phyloP scores from a whole-genome alignment of 768 basidiomycete species.

The Paxillus rubicundulus region DNA sequence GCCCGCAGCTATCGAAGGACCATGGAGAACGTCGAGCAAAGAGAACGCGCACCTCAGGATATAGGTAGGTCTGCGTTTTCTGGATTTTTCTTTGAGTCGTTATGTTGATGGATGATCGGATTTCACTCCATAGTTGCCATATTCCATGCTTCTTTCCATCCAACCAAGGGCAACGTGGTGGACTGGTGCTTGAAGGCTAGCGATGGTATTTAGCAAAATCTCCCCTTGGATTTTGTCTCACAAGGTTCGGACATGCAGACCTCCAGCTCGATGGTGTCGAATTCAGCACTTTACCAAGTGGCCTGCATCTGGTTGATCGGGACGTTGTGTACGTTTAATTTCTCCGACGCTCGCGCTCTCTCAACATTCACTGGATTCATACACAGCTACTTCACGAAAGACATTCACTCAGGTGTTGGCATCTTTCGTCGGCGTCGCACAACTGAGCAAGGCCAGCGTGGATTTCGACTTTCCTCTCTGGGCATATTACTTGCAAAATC shows the following conservation, averaged over 20 bases:
- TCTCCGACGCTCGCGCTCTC: background rate
- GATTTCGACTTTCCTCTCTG: conserved; percentile 75
- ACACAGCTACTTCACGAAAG: conserved; percentile 69
- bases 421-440: conserved; percentile 71
- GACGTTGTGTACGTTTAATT: conserved; percentile 66
- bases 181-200: conserved; percentile 76
- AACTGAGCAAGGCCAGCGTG: conserved; percentile 69
- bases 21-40: conserved; percentile 31
- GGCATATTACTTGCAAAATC: conserved; percentile 71
- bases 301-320: conserved; percentile 73
- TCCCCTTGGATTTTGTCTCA: background rate
- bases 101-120: background rate
- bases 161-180: conserved; percentile 73
- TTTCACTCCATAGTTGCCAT: conserved; percentile 56
- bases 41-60: conserved; percentile 47
- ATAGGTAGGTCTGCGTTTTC: conserved; percentile 38
- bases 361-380: conserved; percentile 9
- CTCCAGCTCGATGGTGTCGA: conserved; percentile 69
- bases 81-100: background rate
- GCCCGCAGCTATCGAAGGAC: conserved; percentile 15
- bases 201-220: conserved; percentile 46
- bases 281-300: conserved; percentile 80
- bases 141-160: conserved; percentile 83
- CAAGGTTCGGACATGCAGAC: conserved; percentile 37
- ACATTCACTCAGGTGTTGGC: conserved; percentile 66